Percentiles rank a stretch among this genome's conserved stretches.
Evolutionary conservation across 1,284 basidiomycete species (phyloP).

Genomic region (Pseudozyma pruni): DNA sequence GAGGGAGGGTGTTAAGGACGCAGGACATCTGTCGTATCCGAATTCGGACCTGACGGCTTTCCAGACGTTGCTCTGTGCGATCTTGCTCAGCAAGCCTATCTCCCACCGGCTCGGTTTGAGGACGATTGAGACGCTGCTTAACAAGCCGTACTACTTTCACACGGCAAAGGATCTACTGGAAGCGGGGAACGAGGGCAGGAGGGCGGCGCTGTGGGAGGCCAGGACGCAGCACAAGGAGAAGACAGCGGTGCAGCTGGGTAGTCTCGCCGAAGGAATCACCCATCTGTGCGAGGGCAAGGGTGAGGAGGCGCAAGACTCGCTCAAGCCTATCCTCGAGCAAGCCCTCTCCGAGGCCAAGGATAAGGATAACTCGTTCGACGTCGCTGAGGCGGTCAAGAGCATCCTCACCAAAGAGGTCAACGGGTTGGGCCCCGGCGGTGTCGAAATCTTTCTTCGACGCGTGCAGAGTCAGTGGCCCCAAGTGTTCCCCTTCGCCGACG

Average conservation of each 20-base stretch:
- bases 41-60: constrained; percentile 47
- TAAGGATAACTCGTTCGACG: constrained; percentile 17
- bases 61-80: constrained; percentile 42
- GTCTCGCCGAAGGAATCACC: constrained; percentile 37
- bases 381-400: constrained; percentile 24
- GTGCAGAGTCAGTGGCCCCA: constrained; percentile 45
- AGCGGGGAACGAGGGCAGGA: constrained; percentile 41
- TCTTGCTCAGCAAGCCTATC: constrained; percentile 53
- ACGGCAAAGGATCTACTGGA: constrained; percentile 37
- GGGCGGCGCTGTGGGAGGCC: constrained; percentile 49
- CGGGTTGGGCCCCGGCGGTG: constrained; percentile 40
- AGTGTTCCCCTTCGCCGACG: constrained; percentile 52
- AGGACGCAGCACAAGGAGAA: constrained; percentile 58
- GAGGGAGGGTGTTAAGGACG: constrained; percentile 5
- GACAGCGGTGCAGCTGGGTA: constrained; percentile 48
- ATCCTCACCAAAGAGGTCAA: constrained; percentile 41
- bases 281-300: constrained; percentile 15
- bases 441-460: constrained; percentile 47
- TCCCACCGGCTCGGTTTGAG: constrained; percentile 45
- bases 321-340: constrained; percentile 31
- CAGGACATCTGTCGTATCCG: constrained; percentile 37
- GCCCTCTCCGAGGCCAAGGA: constrained; percentile 15
- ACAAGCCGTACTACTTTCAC: constrained; percentile 41
- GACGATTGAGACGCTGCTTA: constrained; percentile 47
- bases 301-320: constrained; percentile 8